Evolutionary conservation across 148 eudicot genomes (phyloP), one percentile per base, ranked within the genome.

Genomic region (Camellia granthamiana): DNA sequence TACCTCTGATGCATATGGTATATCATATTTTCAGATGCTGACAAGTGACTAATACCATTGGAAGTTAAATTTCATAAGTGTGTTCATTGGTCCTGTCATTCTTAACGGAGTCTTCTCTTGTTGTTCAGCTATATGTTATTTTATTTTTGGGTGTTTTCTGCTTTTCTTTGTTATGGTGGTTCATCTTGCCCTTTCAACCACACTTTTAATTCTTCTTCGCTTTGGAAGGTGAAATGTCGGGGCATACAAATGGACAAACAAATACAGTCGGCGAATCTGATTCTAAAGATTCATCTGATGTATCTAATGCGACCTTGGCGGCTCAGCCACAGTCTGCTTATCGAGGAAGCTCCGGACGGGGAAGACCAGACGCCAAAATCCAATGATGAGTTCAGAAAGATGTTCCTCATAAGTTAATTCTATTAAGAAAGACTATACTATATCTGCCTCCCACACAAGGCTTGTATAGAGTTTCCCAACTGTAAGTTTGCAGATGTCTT

Each of bases 321-420:
- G 5, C 64, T 62, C 80, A 82, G 64, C 75, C 80, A 10, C 18
- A 43, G 15, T 74, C 82, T 21, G 42, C 87, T 15, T 64, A 44
- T 47, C 69, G 78, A 64, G 54, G 88, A 70, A 77, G 85, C 73
- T 7, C 84, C 77, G n/a, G 91, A 52, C 54, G 83, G 60, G 11
- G 88, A 74, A 60, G 88, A 88, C 4, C 93, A 89, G 83, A 86
- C 72, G 13, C 98, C 95, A 9, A 96, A 96, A 87, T 92, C 99
- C 8, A 96, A 96, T 73, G 90, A 92, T 61, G 99, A 93, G 80
- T 93, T 96, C 84, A 83, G 99, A 75, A 88, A 94, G 43, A 84
- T 94, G 95, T 81, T 96, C 43, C 68, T 96, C 21, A 88, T 86
- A 83, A 60, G 15, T 8, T 82, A 68, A 69, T 11, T 65, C 68